phyloP scores from a whole-genome alignment of 2,329 filamentous ascomycete genomes.

The Trichophyton benhamiae region DNA sequence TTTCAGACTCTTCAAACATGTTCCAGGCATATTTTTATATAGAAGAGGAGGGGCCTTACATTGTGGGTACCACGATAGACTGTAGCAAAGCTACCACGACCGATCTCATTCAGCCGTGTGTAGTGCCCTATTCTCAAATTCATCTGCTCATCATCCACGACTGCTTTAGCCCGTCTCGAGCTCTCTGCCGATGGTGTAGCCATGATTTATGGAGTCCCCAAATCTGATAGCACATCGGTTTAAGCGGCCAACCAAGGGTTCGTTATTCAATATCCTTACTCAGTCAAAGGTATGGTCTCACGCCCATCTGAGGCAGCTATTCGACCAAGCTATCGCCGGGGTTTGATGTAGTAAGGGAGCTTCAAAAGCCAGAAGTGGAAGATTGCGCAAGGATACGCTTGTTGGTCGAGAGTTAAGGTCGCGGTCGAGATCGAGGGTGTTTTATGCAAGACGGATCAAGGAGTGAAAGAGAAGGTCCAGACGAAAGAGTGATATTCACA shows the following conservation, averaged over 20 bases:
- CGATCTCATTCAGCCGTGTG: slow-evolving; percentile 75
- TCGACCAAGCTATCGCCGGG: background rate
- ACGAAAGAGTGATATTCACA: background rate
- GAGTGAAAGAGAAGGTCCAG: background rate
- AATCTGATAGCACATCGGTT: background rate
- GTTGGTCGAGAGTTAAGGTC: background rate
- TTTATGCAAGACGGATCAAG: background rate
- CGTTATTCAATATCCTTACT: background rate
- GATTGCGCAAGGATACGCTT: background rate
- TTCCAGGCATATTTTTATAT: background rate
- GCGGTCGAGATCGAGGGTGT: background rate
- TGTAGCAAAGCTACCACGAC: slow-evolving; percentile 93
- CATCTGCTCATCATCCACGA: slow-evolving; percentile 18
- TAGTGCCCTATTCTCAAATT: slow-evolving; percentile 58
- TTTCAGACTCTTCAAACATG: background rate
- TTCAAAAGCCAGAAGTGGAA: background rate
- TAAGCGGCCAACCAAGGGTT: background rate
- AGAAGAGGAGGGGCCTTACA: slow-evolving; percentile 42
- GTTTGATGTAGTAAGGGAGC: background rate
- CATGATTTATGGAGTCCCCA: slow-evolving; percentile 10
- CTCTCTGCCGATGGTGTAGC: slow-evolving; percentile 27
- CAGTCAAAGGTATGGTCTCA: background rate
- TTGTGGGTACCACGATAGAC: slow-evolving; percentile 81
- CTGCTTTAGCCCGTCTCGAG: slow-evolving; percentile 24
- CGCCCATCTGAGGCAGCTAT: background rate